Conservation (phyloP, 192 early-diverging fungal genomes). For the Chytriomyces hyalinus region DNA sequence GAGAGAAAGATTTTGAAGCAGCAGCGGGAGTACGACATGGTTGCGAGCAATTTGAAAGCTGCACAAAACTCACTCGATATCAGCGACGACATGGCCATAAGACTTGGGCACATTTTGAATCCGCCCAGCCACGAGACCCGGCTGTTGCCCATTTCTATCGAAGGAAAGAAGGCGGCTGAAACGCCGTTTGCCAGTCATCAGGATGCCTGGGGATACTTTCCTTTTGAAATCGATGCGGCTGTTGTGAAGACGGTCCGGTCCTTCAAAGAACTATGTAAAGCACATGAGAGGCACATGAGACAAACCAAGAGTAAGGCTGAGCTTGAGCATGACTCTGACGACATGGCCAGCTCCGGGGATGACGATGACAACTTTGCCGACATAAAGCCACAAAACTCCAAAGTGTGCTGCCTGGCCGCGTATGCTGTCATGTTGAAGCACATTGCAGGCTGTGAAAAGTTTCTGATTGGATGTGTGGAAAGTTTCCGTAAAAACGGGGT, state of each 20-base stretch:
- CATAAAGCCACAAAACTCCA: conserved; percentile 27
- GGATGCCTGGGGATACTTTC: conserved; percentile 37
- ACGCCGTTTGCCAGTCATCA: not conserved
- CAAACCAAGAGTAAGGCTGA: conserved; percentile 2
- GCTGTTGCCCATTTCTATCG: conserved; percentile 39
- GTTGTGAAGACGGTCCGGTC: conserved; percentile 42
- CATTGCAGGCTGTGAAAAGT: conserved; percentile 56
- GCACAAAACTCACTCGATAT: conserved; percentile 49
- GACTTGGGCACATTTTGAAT: conserved; percentile 47
- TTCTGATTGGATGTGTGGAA: conserved; percentile 49
- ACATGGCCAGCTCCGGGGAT: not conserved
- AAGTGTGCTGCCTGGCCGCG: conserved; percentile 42
- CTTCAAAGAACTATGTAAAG: conserved; percentile 38
- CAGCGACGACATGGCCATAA: conserved; percentile 56
- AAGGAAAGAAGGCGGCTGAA: conserved; percentile 21
- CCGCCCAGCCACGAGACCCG: conserved; percentile 52
- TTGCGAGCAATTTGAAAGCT: conserved; percentile 21
- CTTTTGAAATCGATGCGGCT: conserved; percentile 42
- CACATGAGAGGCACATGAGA: not conserved
- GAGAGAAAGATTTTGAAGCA: conserved; percentile 59
- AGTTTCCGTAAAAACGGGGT: conserved; percentile 46
- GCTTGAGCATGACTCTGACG: not conserved
- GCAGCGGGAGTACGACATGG: conserved; percentile 44
- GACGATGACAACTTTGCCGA: conserved; percentile 4
- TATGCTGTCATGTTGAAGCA: conserved; percentile 60